Percentiles rank a stretch among this genome's conserved stretches.
phyloP scores from a whole-genome alignment of 2,329 filamentous ascomycete genomes.

The Talaromyces funiculosus region DNA sequence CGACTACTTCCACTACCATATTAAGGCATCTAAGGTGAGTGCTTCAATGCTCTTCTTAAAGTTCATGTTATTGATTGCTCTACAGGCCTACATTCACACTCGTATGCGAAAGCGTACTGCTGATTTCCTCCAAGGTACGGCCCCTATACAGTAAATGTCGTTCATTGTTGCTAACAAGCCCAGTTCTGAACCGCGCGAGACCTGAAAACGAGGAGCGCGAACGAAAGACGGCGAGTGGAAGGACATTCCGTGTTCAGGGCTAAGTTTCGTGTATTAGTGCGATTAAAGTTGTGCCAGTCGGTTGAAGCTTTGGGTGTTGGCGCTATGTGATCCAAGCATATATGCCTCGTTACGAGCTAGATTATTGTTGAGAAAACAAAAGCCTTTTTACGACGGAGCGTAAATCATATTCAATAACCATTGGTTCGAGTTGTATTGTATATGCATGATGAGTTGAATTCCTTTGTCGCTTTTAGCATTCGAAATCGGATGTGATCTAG shows the following conservation, averaged over 20 bases:
- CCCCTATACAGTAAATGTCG: neutral
- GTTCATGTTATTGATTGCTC: slow-evolving; percentile 1
- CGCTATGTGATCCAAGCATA: neutral
- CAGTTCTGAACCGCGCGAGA: slow-evolving; percentile 90
- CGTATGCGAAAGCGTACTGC: slow-evolving; percentile 96
- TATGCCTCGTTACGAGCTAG: neutral
- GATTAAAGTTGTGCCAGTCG: neutral
- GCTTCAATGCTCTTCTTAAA: neutral
- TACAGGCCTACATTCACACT: slow-evolving; percentile 88
- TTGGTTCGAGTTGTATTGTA: too few species aligned
- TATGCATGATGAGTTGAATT: too few species aligned
- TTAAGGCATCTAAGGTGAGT: slow-evolving; percentile 87
- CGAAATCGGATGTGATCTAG: neutral
- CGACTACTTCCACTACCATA: slow-evolving; percentile 99
- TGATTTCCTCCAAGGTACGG: slow-evolving; percentile 93
- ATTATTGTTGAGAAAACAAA: neutral
- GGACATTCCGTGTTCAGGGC: slow-evolving; percentile 71
- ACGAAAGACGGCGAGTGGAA: slow-evolving; percentile 92
- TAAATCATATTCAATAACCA: neutral
- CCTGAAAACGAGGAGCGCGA: slow-evolving; percentile 97
- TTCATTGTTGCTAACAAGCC: slow-evolving; percentile 29
- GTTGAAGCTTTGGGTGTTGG: neutral
- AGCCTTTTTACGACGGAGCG: neutral
- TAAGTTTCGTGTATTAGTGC: slow-evolving; percentile 1
- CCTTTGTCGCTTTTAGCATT: too few species aligned